These are phyloP conservation scores for Starmerella gropengiesseri DNA, from an alignment of 805 yeast genomes.

Conservation along the genomic window DNA sequence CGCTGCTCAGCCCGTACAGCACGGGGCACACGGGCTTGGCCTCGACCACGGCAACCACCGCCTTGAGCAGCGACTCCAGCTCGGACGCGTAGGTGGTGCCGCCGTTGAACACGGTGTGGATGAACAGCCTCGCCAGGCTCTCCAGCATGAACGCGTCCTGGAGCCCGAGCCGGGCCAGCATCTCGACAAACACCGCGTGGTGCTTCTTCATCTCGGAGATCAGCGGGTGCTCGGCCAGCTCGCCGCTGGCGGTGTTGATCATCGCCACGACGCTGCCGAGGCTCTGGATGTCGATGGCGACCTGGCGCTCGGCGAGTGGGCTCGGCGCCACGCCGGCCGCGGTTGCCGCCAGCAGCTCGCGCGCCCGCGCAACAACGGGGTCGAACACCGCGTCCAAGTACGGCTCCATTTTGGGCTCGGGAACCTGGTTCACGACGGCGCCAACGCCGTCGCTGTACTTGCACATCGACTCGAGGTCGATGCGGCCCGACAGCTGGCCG, in stretches of 20 bases:
- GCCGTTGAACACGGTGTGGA: slow-evolving; percentile 18
- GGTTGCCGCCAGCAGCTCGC: slow-evolving; percentile 33
- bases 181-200: slow-evolving; percentile 12
- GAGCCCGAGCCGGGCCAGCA: slow-evolving; percentile 9
- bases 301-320: slow-evolving; percentile 2
- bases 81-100: slow-evolving; percentile 12
- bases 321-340: too few species aligned
- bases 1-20: slow-evolving; percentile 18
- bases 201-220: slow-evolving; percentile 25
- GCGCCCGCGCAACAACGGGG: slow-evolving; percentile 47
- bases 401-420: slow-evolving; percentile 32
- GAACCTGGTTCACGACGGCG: slow-evolving; percentile 45
- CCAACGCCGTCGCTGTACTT: slow-evolving; percentile 87
- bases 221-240: slow-evolving; percentile 20
- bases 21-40: slow-evolving; percentile 10
- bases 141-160: slow-evolving; percentile 8
- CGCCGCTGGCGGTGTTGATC: slow-evolving; percentile 42
- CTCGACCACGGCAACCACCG: background rate
- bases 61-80: slow-evolving; percentile 9
- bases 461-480: slow-evolving; percentile 59
- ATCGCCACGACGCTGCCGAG: slow-evolving; percentile 49
- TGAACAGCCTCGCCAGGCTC: slow-evolving; percentile 17
- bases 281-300: slow-evolving; percentile 38
- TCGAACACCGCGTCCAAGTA: slow-evolving; percentile 66
- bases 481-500: slow-evolving; percentile 39